A percentile compares a stretch with the other conserved stretches of the same genome.
Conservation (phyloP, 2,329 filamentous ascomycete species). For the Cadophora sp. region DNA sequence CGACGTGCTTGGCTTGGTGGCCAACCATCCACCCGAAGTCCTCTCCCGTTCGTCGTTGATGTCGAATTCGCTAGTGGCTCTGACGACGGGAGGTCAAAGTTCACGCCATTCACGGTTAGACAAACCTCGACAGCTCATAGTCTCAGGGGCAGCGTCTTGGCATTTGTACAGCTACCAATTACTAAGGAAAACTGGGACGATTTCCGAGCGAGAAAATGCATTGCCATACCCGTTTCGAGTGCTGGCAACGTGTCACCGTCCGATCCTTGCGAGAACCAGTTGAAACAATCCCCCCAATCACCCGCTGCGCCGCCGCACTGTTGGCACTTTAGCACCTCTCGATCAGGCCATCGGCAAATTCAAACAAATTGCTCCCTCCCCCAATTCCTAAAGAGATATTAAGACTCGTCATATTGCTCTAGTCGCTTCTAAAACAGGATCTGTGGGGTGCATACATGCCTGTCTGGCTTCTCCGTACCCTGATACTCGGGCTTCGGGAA, state of each 20-base stretch:
- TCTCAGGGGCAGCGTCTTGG: conserved; percentile 5
- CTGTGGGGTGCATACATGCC: conserved; percentile 9
- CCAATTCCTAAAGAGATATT: background rate
- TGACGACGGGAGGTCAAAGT: conserved; percentile 5
- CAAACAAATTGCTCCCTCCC: background rate
- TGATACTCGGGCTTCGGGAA: background rate
- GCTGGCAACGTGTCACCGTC: conserved; percentile 5
- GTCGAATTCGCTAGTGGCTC: background rate
- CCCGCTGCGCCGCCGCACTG: conserved; percentile 1
- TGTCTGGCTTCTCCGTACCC: background rate
- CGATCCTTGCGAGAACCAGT: background rate
- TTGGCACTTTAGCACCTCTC: background rate
- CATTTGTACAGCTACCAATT: background rate
- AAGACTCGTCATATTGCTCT: background rate
- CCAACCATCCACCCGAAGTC: background rate
- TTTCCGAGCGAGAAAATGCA: background rate
- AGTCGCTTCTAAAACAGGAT: conserved; percentile 4
- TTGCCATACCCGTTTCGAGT: conserved; percentile 12
- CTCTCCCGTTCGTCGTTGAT: background rate
- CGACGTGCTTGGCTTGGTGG: background rate
- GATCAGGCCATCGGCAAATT: conserved; percentile 1
- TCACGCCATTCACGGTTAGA: background rate
- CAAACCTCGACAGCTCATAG: background rate
- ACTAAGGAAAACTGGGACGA: background rate
- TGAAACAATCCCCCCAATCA: background rate